A percentile compares a stretch with the other conserved stretches of the same genome.
Evolutionary conservation across 2,329 filamentous ascomycete genomes (phyloP).

Genomic region (Epichloe coenophiala): DNA sequence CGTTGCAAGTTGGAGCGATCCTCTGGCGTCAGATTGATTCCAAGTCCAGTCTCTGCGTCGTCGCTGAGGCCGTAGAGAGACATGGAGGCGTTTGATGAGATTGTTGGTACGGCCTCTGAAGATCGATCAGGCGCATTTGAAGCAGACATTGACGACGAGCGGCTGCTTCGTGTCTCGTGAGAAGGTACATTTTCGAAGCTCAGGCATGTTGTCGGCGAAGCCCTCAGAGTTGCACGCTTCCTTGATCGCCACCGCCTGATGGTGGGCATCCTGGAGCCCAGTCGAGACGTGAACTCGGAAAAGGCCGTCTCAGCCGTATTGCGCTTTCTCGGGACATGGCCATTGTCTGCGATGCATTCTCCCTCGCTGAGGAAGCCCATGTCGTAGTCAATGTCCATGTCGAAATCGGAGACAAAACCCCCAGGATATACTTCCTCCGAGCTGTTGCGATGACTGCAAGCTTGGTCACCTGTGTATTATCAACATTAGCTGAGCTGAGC

Average conservation of each 20-base stretch:
- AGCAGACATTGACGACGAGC: constrained; percentile 64
- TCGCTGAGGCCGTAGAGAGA: constrained; percentile 46
- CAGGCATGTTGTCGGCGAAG: constrained; percentile 64
- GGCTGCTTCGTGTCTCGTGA: constrained; percentile 57
- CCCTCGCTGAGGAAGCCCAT: constrained; percentile 52
- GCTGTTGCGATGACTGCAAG: constrained; percentile 43
- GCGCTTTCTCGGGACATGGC: constrained; percentile 38
- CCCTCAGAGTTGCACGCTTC: constrained; percentile 30
- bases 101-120: constrained; percentile 40
- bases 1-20: constrained; percentile 39
- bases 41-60: constrained; percentile 26
- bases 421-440: constrained; percentile 24
- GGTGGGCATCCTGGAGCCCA: constrained; percentile 47
- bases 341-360: constrained; percentile 35
- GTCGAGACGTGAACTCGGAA: constrained; percentile 47
- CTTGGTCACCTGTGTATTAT: constrained; percentile 39
- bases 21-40: constrained; percentile 18
- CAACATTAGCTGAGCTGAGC: constrained; percentile 10
- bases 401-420: constrained; percentile 28
- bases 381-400: constrained; percentile 51
- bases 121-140: constrained; percentile 32
- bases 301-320: constrained; percentile 45
- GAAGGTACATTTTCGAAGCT: constrained; percentile 67
- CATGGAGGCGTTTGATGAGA: constrained; percentile 48
- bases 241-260: constrained; percentile 36